These are phyloP conservation scores for Ganoderma boninense DNA, from an alignment of 1,284 basidiomycete species.

Conservation along the genomic window DNA sequence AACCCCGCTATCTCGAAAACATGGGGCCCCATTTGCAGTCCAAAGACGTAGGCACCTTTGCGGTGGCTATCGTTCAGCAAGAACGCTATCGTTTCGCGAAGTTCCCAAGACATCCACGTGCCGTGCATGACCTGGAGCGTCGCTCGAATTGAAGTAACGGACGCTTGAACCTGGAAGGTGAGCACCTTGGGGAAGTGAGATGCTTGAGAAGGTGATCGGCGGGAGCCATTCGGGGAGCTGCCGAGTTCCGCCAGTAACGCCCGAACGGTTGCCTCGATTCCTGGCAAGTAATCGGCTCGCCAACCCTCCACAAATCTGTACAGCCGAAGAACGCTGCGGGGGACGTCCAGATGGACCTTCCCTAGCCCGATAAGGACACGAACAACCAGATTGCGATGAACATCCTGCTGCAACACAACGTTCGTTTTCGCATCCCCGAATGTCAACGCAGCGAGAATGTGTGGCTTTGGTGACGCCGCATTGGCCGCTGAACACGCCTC, in stretches of 20 bases:
- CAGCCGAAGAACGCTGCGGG: constrained; percentile 80
- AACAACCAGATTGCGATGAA: constrained; percentile 45
- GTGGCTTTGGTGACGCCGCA: constrained; percentile 51
- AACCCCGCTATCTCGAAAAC: constrained; percentile 67
- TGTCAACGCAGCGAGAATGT: constrained; percentile 66
- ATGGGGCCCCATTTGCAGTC: constrained; percentile 71
- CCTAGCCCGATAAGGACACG: constrained; percentile 55
- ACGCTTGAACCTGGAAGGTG: constrained; percentile 59
- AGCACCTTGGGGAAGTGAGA: constrained; percentile 38
- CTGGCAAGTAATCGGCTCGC: constrained; percentile 79
- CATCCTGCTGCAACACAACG: constrained; percentile 54
- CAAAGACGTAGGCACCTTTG: constrained; percentile 57
- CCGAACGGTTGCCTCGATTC: constrained; percentile 70
- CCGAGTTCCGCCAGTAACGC: constrained; percentile 71
- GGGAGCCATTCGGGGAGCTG: constrained; percentile 42
- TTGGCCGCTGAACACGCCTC: constrained; percentile 62
- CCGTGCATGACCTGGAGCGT: constrained; percentile 84
- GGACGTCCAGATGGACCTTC: constrained; percentile 64
- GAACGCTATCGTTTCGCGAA: constrained; percentile 58
- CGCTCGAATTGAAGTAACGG: constrained; percentile 57
- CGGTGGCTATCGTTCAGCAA: constrained; percentile 47
- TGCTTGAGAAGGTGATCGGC: constrained; percentile 34
- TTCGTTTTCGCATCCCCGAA: constrained; percentile 56
- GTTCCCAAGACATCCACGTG: constrained; percentile 82
- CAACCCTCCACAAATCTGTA: constrained; percentile 83